phyloP scores from a whole-genome alignment of 352 stramenopile genomes.

The Phytophthora lateralis region DNA sequence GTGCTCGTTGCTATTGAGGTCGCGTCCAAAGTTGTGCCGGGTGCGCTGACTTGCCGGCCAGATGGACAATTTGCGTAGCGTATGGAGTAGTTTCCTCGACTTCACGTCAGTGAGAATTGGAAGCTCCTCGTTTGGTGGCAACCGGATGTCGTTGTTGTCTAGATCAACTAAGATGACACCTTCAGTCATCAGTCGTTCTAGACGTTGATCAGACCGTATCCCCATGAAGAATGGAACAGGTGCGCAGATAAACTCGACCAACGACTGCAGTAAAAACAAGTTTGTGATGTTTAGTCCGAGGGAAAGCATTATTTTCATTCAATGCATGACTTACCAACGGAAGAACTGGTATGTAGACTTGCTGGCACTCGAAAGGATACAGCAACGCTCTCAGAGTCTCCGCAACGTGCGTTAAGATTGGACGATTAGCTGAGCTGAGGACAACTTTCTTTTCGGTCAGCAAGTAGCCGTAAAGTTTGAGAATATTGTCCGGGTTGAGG shows the following conservation, averaged over 20 bases:
- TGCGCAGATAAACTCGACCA: slow-evolving; percentile 75
- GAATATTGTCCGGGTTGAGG: slow-evolving; percentile 64
- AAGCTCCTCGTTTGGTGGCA: slow-evolving; percentile 49
- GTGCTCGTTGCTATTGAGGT: background rate
- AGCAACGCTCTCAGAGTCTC: slow-evolving; percentile 71
- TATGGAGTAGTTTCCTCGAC: slow-evolving; percentile 62
- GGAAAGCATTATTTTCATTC: background rate
- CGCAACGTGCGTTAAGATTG: slow-evolving; percentile 64
- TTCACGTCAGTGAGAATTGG: slow-evolving; percentile 62
- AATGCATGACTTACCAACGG: slow-evolving; percentile 46
- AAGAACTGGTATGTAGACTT: slow-evolving; percentile 80
- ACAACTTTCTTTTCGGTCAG: slow-evolving; percentile 78
- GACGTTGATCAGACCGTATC: slow-evolving; percentile 46
- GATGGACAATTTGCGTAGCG: slow-evolving; percentile 49
- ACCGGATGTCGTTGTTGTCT: slow-evolving; percentile 61
- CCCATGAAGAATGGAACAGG: slow-evolving; percentile 86
- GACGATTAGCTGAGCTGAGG: slow-evolving; percentile 54
- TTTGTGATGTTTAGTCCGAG: background rate
- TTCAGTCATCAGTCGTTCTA: slow-evolving; percentile 50
- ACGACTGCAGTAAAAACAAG: slow-evolving; percentile 34
- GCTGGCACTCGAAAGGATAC: slow-evolving; percentile 69
- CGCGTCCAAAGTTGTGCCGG: slow-evolving; percentile 24
- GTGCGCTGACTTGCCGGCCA: slow-evolving; percentile 50
- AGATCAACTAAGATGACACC: slow-evolving; percentile 75
- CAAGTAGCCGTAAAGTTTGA: slow-evolving; percentile 67